Base-by-base conservation (phyloP, 805 yeast species). In the Wickerhamiella alocasiicola region DNA sequence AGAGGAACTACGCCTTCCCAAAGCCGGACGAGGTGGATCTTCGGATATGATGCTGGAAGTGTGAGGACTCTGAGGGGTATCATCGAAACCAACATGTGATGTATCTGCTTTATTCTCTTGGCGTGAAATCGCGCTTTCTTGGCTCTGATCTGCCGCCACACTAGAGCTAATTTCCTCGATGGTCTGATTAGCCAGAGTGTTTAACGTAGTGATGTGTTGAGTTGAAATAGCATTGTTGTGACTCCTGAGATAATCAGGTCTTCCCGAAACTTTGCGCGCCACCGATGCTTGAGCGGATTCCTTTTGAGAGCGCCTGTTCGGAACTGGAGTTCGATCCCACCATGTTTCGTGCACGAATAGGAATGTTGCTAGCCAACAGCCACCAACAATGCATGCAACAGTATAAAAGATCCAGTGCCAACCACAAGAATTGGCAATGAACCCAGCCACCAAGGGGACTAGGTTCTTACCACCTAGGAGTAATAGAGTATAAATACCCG, bases 381-480 rank as follows among this genome's bases (percentile, higher is more conserved):
- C 52, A 1, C 73, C 79, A 11, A 70, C 61, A 42, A 74, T 63
- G 28, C 74, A 72, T 9, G 76, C 60, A 32, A 70, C 56, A 28
- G 74, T 68, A 76, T 78, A 75, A 51, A 69, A 75, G 26, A 74
- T 57, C 81, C 81, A 75, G 50, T 72, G 72, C 58, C 78, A 64
- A 47, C 67, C 64, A 34, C 68, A 55, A 42, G 60, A 52, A 41
- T 66, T 62, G 34, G 75, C 70, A 6, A 74, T 64, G 45, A 74
- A 65, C 9, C 72, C 74, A 6, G 78, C 65, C 11, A 71, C 65
- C 48, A 75, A 55, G 5, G 80, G 80, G 9, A 74, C 64, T 24
- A 75, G 55, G 49, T 74, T 74, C 48, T 75, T 75, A 19, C 80
- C 79, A 9, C 77, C 78, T n/a, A 74, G 60, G 46, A 74, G 56